Percentiles rank a stretch among this genome's conserved stretches.
phyloP scores from a whole-genome alignment of 2,329 filamentous ascomycete species.

The Boeremia exigua region DNA sequence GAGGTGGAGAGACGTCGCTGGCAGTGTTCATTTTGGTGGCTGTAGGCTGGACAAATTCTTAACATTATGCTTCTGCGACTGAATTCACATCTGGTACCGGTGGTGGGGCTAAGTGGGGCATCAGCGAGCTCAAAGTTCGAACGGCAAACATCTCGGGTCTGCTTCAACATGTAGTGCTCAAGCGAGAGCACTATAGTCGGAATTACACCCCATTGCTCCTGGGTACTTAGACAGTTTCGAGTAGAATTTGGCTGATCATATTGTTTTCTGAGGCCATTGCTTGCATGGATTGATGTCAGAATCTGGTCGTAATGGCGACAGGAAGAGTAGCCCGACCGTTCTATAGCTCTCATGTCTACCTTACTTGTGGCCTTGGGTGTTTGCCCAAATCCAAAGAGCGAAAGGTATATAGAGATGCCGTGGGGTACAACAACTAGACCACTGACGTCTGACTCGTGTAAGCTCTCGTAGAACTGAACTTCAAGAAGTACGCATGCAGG shows the following conservation, averaged over 20 bases:
- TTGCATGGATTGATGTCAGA: too few species aligned
- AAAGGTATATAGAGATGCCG: neutral
- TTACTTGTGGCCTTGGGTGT: neutral
- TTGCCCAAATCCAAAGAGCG: neutral
- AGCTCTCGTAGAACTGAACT: neutral
- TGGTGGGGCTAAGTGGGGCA: constrained; percentile 22
- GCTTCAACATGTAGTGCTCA: too few species aligned
- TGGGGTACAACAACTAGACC: neutral
- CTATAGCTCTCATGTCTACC: too few species aligned
- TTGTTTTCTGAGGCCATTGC: too few species aligned
- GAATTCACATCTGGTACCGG: neutral
- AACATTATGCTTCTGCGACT: neutral
- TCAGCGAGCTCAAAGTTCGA: constrained; percentile 12
- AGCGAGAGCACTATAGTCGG: too few species aligned
- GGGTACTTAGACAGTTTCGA: too few species aligned
- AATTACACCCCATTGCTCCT: too few species aligned
- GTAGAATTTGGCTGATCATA: too few species aligned
- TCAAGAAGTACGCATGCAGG: neutral
- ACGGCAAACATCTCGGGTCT: too few species aligned
- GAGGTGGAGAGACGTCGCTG: constrained; percentile 33
- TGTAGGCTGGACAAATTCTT: neutral
- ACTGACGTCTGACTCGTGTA: constrained; percentile 1
- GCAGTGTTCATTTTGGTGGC: constrained; percentile 22
- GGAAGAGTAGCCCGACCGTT: too few species aligned
- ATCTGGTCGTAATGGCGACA: too few species aligned